Percentiles rank a stretch among this genome's conserved stretches.
These are phyloP conservation scores for Hypsizygus marmoreus DNA, from an alignment of 768 basidiomycete species.

Conservation along the genomic window DNA sequence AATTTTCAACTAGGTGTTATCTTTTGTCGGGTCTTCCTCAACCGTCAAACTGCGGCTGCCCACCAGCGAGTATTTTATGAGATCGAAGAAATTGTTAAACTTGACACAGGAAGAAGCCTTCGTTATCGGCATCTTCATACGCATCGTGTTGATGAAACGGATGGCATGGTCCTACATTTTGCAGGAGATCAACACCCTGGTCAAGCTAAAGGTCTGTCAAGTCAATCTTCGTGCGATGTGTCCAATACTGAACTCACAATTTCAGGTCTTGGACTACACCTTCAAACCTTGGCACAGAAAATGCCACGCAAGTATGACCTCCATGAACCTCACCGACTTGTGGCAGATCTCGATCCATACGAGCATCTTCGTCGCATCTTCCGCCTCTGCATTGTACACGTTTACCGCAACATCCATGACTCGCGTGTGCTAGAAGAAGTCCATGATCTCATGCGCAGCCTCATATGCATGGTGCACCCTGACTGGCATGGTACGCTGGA, in stretches of 20 bases:
- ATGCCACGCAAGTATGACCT: conserved; percentile 16
- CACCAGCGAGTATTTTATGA: conserved; percentile 19
- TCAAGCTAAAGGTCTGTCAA: conserved; percentile 21
- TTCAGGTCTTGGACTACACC: conserved; percentile 23
- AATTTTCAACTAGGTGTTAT: conserved; percentile 1
- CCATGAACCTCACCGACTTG: conserved; percentile 18
- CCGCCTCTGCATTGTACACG: conserved; percentile 23
- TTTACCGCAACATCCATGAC: conserved; percentile 23
- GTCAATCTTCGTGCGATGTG: background rate
- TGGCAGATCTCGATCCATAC: conserved; percentile 18
- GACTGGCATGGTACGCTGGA: conserved; percentile 21
- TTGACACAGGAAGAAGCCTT: conserved; percentile 21
- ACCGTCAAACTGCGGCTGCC: conserved; percentile 17
- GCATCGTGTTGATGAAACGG: conserved; percentile 1
- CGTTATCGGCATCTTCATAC: conserved; percentile 25
- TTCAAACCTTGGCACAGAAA: conserved; percentile 14
- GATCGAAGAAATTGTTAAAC: conserved; percentile 19
- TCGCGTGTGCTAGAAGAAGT: conserved; percentile 14
- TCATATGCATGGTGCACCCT: conserved; percentile 22
- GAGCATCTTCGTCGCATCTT: conserved; percentile 24
- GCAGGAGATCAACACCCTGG: conserved; percentile 23
- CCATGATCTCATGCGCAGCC: conserved; percentile 21
- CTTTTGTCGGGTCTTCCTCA: conserved; percentile 5
- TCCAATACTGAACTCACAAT: conserved; percentile 3
- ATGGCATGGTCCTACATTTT: conserved; percentile 20